Evolutionary conservation across 805 yeast genomes (phyloP).

Genomic region (Kodamaea restingae): DNA sequence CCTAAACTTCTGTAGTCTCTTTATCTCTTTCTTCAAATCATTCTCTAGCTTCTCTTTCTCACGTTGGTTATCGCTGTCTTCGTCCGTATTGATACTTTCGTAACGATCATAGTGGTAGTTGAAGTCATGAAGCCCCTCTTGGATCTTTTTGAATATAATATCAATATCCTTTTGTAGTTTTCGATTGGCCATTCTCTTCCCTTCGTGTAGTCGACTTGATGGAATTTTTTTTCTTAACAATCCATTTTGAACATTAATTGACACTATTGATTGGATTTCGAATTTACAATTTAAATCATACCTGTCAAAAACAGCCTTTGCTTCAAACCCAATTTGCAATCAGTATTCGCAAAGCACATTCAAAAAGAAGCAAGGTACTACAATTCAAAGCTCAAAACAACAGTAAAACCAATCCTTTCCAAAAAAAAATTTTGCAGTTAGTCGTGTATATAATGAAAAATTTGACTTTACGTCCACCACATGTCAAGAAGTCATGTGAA

Average conservation of each 20-base stretch:
- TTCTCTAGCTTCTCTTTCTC: slow-evolving; percentile 41
- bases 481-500: slow-evolving; percentile 4
- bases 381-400: too few relatives aligned
- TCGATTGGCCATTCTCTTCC: slow-evolving; percentile 5
- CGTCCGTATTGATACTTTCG: slow-evolving; percentile 29
- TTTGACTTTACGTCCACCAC: background rate
- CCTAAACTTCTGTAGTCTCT: slow-evolving; percentile 42
- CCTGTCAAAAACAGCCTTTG: too few relatives aligned
- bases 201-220: slow-evolving; percentile 2
- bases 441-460: background rate
- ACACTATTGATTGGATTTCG: too few relatives aligned
- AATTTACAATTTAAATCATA: too few relatives aligned
- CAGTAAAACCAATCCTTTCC: too few relatives aligned
- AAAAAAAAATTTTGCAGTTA: too few relatives aligned
- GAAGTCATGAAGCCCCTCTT: slow-evolving; percentile 43
- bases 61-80: slow-evolving; percentile 39
- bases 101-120: slow-evolving; percentile 43
- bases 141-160: slow-evolving; percentile 39
- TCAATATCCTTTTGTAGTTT: slow-evolving; percentile 13
- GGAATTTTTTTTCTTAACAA: slow-evolving; percentile 1
- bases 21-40: slow-evolving; percentile 44
- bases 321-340: too few relatives aligned
- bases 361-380: too few relatives aligned
- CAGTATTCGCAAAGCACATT: too few relatives aligned
- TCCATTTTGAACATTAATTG: background rate